phyloP scores from a whole-genome alignment of 2,329 filamentous ascomycete genomes.

The Fusarium beomiforme region DNA sequence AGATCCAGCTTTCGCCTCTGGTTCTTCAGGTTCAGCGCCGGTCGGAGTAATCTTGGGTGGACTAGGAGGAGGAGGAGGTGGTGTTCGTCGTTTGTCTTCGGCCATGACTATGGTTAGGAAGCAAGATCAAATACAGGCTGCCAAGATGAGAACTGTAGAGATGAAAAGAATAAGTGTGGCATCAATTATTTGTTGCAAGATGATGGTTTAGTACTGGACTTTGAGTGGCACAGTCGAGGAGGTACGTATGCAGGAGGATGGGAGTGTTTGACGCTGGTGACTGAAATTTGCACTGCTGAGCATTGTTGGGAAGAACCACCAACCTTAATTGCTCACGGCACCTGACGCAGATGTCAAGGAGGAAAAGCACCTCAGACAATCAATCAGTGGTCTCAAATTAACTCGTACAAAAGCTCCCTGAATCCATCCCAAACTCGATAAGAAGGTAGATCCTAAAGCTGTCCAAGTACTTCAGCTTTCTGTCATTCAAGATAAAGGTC shows the following conservation, averaged over 20 bases:
- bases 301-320: not conserved
- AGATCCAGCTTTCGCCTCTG: not conserved
- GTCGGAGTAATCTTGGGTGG: not conserved
- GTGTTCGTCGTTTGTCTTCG: not conserved
- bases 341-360: not conserved
- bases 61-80: not conserved
- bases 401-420: too few species aligned
- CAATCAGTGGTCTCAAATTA: not conserved
- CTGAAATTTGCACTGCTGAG: not conserved
- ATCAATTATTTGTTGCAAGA: not conserved
- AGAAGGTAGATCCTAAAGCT: too few species aligned
- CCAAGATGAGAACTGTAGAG: not conserved
- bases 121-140: not conserved
- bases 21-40: not conserved
- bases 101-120: not conserved
- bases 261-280: not conserved
- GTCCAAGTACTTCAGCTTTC: too few species aligned
- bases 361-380: not conserved
- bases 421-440: too few species aligned
- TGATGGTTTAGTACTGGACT: not conserved
- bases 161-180: not conserved
- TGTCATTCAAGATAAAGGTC: too few species aligned
- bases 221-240: not conserved
- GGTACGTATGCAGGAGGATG: not conserved
- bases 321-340: not conserved